Evolutionary conservation across 352 stramenopile species (phyloP).

Genomic region (Ophiocytium majus): DNA sequence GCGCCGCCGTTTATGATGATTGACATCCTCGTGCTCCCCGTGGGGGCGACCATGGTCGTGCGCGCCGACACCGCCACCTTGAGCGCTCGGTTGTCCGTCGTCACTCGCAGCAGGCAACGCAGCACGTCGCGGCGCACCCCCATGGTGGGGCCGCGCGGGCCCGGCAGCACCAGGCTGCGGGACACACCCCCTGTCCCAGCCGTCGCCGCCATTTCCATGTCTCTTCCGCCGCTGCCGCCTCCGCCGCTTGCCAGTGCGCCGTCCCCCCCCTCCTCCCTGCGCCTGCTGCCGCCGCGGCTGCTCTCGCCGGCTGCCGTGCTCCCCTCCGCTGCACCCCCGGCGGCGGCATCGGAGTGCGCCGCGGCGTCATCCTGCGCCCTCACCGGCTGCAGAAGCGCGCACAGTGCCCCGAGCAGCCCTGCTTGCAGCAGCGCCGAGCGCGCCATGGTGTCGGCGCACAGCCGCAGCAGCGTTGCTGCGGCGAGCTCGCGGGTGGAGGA

Average conservation of each 20-base stretch:
- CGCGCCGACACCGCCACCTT: no score
- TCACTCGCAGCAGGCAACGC: not conserved
- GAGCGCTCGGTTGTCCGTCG: not conserved
- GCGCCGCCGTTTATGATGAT: no score
- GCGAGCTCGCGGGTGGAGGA: not conserved
- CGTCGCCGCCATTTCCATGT: no score
- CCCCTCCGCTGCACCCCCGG: no score
- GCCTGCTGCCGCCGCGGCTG: not conserved
- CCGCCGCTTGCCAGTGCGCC: no score
- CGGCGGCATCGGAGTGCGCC: not conserved
- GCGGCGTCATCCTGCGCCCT: not conserved
- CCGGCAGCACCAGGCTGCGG: not conserved
- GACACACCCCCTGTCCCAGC: no score
- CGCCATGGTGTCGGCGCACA: not conserved
- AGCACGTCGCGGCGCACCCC: not conserved
- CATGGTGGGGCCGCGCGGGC: not conserved
- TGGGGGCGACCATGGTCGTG: no score
- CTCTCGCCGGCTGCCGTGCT: not conserved
- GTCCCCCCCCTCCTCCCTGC: not conserved
- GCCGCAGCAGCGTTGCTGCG: not conserved
- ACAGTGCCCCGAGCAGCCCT: not conserved
- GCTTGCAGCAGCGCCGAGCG: not conserved
- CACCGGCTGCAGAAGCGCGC: not conserved
- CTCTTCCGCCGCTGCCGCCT: no score
- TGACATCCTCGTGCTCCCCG: no score